Base-by-base conservation (phyloP, 2,329 filamentous ascomycete genomes). In the Colletotrichum neosansevieriae region DNA sequence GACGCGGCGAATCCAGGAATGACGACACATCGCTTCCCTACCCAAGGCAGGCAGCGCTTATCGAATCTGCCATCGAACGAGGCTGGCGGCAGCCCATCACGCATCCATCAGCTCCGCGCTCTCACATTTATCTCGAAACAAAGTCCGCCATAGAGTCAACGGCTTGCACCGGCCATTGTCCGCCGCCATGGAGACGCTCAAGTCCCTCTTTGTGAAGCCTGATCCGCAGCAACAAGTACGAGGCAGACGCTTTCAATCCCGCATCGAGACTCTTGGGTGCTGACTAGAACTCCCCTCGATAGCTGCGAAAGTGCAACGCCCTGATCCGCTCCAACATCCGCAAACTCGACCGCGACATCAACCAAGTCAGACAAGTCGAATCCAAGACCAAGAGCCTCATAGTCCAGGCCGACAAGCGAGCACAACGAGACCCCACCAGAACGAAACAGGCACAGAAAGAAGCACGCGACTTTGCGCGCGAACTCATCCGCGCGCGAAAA, bases 261-360 rank as follows among this genome's bases (percentile, higher is more conserved):
- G 19, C 12, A 21, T 13, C 19, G 13, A 15, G 21, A 56, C 63
- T 56, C 56, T 45, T 54, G 54, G 40, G 62, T 15, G 36, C 34
- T 59, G 62, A 65, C 60, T 10, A 21, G 15, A 17, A 7, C 6
- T 59, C 5, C 57, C 58, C 32, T 13, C 19, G 12, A 19, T 75
- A 99, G 95, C 91, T 96, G 82, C 91, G 94, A 71, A 98, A 98
- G 90, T 98, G 95, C 82, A 97, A 98, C 80, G 85, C 89, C 70
- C 88, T 98, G 70, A 92, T 99, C 75, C 93, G 95, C 70, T 84
- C 90, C 77, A 98, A 98, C 81, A 92, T 94, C 71, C 94, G 96
- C 76, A 95, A 97, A 78, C 88, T 99, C 75, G 96, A 99, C 79
- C 94, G 96, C 77, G 94, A 98, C 81, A 95, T 99, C 77, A 82